Evolutionary conservation across 768 basidiomycete species (phyloP), one percentile per base, ranked within the genome.

Genomic region (Hebeloma cylindrosporum): DNA sequence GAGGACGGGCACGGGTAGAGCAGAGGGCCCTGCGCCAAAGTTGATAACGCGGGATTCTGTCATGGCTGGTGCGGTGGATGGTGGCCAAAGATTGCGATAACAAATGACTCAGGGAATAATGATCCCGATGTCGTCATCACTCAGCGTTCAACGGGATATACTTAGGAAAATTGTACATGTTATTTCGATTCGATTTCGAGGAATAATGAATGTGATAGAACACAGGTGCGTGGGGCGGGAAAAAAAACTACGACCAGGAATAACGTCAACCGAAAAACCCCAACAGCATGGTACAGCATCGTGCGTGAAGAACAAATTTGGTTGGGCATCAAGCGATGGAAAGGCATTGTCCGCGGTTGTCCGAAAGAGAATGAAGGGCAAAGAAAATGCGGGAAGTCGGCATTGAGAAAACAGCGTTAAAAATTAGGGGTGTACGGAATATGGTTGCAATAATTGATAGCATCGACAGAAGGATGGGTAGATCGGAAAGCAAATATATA

Each of bases 11-110:
- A 82, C 76, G 11, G 96, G 96, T 30, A 99, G 74, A 0, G 89
- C 85, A 14, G 93, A 96, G 11, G 96, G 96, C 1, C 96, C 96
- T 40, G 96, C 86, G 39, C 92, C 89, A 65, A 98, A 92, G 73
- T 99, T 97, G 60, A 87, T 78, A 26, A 82, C 75, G 41, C 92
- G 77, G 41, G 45, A 41, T 27, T 54, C 44, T 10, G 52, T 30
- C 45, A 53, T 48, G 14, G 22, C 34, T 23, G 30, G 20, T n/a
- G 41, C 16, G 17, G 29, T 47, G 38, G 31, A 25, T 14, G 31
- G n/a, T n/a, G n/a, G n/a, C n/a, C n/a, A n/a, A n/a, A 34, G 16
- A 26, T 32, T 45, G 21, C 8, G 45, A 17, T 31, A 29, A 32
- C 17, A 21, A 5, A 29, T 37, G 37, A 42, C 45, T 51, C 42